These are phyloP conservation scores for Acidiella bohemica DNA, from an alignment of 495 filamentous ascomycete species.

Conservation along the genomic window DNA sequence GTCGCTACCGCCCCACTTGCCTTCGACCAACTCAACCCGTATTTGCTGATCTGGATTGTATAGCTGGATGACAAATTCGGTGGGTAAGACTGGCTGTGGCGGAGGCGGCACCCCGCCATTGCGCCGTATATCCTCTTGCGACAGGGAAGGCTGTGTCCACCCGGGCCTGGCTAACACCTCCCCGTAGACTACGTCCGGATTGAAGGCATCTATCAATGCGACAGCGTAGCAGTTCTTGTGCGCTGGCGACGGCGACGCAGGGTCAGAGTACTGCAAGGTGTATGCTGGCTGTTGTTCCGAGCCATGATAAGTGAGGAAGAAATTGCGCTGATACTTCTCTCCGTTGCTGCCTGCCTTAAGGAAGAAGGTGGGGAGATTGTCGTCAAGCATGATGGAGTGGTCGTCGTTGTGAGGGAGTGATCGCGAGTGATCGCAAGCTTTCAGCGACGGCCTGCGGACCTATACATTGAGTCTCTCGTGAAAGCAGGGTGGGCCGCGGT, in stretches of 20 bases:
- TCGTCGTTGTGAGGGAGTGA: too few relatives aligned
- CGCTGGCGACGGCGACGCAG: constrained; percentile 45
- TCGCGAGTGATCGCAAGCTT: too few relatives aligned
- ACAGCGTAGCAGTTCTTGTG: constrained; percentile 74
- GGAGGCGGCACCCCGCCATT: constrained; percentile 56
- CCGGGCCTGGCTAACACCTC: constrained; percentile 75
- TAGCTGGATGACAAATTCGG: constrained; percentile 67
- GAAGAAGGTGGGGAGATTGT: constrained; percentile 75
- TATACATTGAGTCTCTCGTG: too few relatives aligned
- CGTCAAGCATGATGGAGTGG: constrained; percentile 88
- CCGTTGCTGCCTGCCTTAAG: constrained; percentile 37
- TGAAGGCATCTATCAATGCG: constrained; percentile 71
- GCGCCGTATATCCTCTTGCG: constrained; percentile 61
- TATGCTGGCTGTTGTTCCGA: constrained; percentile 70
- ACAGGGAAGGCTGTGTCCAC: constrained; percentile 70
- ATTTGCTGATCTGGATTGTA: constrained; percentile 91
- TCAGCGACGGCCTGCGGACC: too few relatives aligned
- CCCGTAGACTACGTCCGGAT: constrained; percentile 67
- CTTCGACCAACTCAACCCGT: constrained; percentile 51
- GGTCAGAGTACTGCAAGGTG: constrained; percentile 59
- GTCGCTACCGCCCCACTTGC: constrained; percentile 62
- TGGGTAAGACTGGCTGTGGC: constrained; percentile 64
- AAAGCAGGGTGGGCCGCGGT: too few relatives aligned
- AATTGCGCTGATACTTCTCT: constrained; percentile 41
- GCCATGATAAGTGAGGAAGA: constrained; percentile 69